phyloP scores from a whole-genome alignment of 192 early-diverging fungal species.

The Backusella australiensis region DNA sequence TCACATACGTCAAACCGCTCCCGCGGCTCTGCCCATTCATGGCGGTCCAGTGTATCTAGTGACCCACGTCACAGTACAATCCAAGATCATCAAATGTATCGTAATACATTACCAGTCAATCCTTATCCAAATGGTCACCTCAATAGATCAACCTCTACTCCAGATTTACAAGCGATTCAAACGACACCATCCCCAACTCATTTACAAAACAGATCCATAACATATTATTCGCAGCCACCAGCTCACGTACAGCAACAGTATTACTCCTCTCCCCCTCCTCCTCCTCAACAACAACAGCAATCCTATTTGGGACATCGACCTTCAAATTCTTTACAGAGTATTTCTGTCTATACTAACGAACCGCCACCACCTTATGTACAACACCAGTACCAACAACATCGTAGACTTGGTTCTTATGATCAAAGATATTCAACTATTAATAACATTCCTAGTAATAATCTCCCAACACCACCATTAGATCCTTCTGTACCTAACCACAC shows the following conservation, averaged over 20 bases:
- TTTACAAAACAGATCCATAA: background rate
- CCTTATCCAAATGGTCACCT: background rate
- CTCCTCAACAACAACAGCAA: background rate
- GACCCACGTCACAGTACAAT: background rate
- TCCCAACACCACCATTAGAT: background rate
- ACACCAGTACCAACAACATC: background rate
- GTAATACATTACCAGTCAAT: conserved; percentile 1
- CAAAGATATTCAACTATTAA: background rate
- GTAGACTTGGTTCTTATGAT: background rate
- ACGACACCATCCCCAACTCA: background rate
- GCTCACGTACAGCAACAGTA: background rate
- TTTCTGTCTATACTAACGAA: background rate
- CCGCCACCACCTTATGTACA: background rate
- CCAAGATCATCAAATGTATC: background rate
- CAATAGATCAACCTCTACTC: background rate
- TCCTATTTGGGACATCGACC: background rate
- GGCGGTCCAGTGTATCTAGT: background rate
- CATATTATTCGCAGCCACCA: background rate
- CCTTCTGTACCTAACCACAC: background rate
- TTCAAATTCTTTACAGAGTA: background rate
- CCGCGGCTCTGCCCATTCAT: background rate
- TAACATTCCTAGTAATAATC: background rate
- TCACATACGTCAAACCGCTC: background rate
- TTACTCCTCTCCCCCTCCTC: background rate
- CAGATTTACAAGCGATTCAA: background rate